phyloP scores from a whole-genome alignment of 2,329 filamentous ascomycete genomes.

The Cladophialophora exuberans region DNA sequence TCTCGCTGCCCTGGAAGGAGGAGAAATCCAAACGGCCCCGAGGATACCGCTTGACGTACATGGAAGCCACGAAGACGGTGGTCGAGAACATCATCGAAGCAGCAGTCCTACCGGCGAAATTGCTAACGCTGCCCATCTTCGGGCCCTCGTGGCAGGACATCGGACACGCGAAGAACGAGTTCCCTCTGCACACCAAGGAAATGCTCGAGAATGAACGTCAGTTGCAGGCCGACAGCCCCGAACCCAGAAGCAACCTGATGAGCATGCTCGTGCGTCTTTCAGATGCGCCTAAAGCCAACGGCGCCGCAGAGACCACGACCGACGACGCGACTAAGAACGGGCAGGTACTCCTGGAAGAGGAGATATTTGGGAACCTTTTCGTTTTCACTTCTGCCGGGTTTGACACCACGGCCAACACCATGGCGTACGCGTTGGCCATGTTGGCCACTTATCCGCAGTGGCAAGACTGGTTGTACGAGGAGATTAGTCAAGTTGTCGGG shows the following conservation, averaged over 20 bases:
- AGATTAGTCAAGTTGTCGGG: conserved; percentile 46
- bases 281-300: conserved; percentile 7
- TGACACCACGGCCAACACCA: conserved; percentile 55
- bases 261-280: conserved; percentile 24
- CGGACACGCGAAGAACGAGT: conserved; percentile 35
- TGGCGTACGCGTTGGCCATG: conserved; percentile 54
- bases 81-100: conserved; percentile 37
- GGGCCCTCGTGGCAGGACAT: conserved; percentile 34
- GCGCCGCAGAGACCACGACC: neutral
- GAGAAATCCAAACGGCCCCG: conserved; percentile 26
- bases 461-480: conserved; percentile 58
- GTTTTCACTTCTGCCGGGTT: conserved; percentile 31
- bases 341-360: conserved; percentile 24
- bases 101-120: conserved; percentile 35
- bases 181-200: conserved; percentile 36
- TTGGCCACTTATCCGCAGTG: conserved; percentile 52
- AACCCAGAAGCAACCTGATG: conserved; percentile 36
- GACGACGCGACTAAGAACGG: neutral
- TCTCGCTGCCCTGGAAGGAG: conserved; percentile 37
- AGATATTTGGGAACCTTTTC: conserved; percentile 32
- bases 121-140: conserved; percentile 29
- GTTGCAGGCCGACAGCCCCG: conserved; percentile 27
- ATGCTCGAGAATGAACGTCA: conserved; percentile 37
- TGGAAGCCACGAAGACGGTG: conserved; percentile 39
- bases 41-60: conserved; percentile 35